Base-by-base conservation (phyloP, 352 stramenopile species). In the Thalassiosira pacifica region DNA sequence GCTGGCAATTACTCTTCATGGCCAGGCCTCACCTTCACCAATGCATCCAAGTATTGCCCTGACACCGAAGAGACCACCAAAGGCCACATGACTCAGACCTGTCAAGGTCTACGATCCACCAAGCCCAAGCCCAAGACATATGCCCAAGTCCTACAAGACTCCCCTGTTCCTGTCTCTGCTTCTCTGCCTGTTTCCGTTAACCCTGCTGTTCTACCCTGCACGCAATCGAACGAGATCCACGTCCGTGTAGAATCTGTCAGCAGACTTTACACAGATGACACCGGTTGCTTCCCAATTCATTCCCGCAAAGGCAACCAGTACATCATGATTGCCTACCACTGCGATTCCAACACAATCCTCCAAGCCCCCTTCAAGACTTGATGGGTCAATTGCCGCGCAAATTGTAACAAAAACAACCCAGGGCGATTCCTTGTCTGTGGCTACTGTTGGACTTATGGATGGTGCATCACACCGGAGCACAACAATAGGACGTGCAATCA, bases 261-360 rank as follows among this genome's bases (percentile, higher is more conserved):
- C 52, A 82, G 76, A 32, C 55, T 82, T 24, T 87, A 83, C 55
- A 82, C 70, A 9, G 76, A 91, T 48, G 65, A 86, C 68, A 86
- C 78, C 3, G 85, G 85, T 19, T 32, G 34, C 19, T 89, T 89
- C 37, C 75, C 63, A n/a, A 31, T 82, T n/a, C 32, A 27, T 4
- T 79, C 77, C 8, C n/a, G 31, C 31, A 70, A 40, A 6, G 87
- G 87, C 42, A 87, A 89, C 26, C 37, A 88, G 70, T 71, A 71
- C 37, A 34, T 71, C 37, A 71, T 71, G 64, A 42, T 71, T 18
- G 37, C 32, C 1, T 29, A 57, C 11, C 64, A 71, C 22, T 31
- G 32, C 19, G 34, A 71, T 2, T 26, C 19, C 11, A 69, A 69
- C 24, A 32, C 61, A 0, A 69, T 69, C n/a, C n/a, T n/a, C n/a